These are phyloP conservation scores for Xylaria sp. DNA, from an alignment of 2,329 filamentous ascomycete genomes.

Conservation along the genomic window DNA sequence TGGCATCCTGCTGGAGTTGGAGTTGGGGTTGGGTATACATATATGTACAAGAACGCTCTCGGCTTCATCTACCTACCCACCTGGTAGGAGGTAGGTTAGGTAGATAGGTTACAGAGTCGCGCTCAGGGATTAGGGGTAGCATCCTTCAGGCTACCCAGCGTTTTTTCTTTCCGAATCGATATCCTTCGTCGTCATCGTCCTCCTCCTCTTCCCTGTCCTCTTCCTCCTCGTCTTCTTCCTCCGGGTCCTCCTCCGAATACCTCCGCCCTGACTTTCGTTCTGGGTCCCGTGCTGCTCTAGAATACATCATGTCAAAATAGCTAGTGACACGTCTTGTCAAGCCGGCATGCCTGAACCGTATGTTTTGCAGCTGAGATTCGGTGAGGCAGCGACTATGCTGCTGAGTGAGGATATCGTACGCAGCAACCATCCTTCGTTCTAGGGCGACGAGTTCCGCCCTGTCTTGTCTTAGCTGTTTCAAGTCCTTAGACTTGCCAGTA, in stretches of 20 bases:
- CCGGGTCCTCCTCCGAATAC: not conserved
- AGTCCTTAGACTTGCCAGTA: not conserved
- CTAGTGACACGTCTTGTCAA: constrained; percentile 25
- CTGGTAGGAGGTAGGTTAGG: too few species aligned
- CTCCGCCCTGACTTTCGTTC: not conserved
- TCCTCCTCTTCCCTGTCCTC: not conserved
- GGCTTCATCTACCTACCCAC: not conserved
- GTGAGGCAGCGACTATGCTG: constrained; percentile 17
- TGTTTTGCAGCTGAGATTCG: not conserved
- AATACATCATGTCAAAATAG: constrained; percentile 19
- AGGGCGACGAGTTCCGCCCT: constrained; percentile 26
- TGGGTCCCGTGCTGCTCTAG: not conserved
- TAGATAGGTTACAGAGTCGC: too few species aligned
- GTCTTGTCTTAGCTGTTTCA: constrained; percentile 1
- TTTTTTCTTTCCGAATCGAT: not conserved
- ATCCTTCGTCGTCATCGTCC: not conserved
- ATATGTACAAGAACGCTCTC: not conserved
- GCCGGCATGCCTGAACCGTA: constrained; percentile 22
- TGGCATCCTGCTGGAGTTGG: not conserved
- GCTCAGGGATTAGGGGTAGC: too few species aligned
- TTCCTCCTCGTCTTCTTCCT: not conserved
- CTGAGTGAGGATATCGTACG: constrained; percentile 26
- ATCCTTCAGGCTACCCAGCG: not conserved
- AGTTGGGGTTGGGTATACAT: not conserved
- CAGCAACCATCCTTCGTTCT: constrained; percentile 30